A percentile compares a stretch with the other conserved stretches of the same genome.
Conservation (phyloP, 208 protist species). For the Novymonas esmeraldas region DNA sequence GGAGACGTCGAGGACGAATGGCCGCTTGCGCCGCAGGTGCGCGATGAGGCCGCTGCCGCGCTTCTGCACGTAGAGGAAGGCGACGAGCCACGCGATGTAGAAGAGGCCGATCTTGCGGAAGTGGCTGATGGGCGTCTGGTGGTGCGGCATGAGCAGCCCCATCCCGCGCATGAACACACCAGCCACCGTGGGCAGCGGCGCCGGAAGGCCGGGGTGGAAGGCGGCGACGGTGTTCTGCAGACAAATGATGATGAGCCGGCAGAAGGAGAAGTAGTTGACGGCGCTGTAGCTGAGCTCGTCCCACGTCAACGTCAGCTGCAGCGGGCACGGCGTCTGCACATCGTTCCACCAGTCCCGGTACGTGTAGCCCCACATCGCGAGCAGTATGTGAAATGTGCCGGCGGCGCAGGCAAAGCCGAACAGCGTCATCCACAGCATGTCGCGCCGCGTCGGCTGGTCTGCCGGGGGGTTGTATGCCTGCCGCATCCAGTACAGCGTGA, state of each 20-base stretch:
- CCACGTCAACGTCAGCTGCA: conserved; percentile 64
- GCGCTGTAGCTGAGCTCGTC: conserved; percentile 67
- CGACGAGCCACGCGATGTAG: conserved; percentile 30
- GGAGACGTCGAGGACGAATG: conserved; percentile 32
- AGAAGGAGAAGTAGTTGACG: conserved; percentile 65
- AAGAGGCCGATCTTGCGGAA: conserved; percentile 30
- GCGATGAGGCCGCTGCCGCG: conserved; percentile 2
- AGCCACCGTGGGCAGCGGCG: conserved; percentile 54
- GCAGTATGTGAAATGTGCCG: conserved; percentile 40
- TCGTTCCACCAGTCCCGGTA: conserved; percentile 48
- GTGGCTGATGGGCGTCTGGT: conserved; percentile 21
- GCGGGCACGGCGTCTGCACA: conserved; percentile 39
- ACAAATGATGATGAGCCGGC: conserved; percentile 40
- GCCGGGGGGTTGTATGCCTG: conserved; percentile 35
- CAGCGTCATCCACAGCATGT: conserved; percentile 39
- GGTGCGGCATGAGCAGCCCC: conserved; percentile 67
- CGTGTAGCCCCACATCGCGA: conserved; percentile 42
- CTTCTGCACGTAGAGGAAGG: conserved; percentile 16
- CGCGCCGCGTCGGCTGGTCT: conserved; percentile 15
- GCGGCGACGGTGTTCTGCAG: conserved; percentile 55
- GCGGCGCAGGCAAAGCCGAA: conserved; percentile 31
- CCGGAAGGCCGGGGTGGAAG: conserved; percentile 57
- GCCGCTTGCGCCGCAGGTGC: conserved; percentile 18
- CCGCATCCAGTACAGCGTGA: conserved; percentile 36
- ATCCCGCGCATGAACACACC: conserved; percentile 53